phyloP scores from a whole-genome alignment of 2,329 filamentous ascomycete species.

The Ophiostoma fasciatum region DNA sequence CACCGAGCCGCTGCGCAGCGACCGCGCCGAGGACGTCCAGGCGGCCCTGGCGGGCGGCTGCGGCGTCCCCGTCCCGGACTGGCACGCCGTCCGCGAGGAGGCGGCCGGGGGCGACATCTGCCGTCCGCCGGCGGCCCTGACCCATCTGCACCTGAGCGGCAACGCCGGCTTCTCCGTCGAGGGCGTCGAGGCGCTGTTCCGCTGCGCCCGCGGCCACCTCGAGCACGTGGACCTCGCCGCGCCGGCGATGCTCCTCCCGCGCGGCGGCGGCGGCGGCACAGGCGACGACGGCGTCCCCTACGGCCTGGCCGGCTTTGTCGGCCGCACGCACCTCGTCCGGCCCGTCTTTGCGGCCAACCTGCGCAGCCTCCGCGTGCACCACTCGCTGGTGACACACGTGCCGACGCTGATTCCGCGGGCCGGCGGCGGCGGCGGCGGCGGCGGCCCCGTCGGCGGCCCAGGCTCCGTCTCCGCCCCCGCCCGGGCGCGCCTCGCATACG shows the following conservation, averaged over 20 bases:
- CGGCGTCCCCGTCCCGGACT: conserved; percentile 7
- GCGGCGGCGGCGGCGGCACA: too few species aligned
- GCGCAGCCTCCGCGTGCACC: conserved; percentile 38
- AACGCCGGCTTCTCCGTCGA: conserved; percentile 29
- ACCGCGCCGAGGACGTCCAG: conserved; percentile 21
- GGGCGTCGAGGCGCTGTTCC: conserved; percentile 29
- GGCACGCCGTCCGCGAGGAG: conserved; percentile 11
- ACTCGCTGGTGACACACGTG: conserved; percentile 43
- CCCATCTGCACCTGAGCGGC: conserved; percentile 38
- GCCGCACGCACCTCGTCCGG: conserved; percentile 32
- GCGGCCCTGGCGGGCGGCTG: conserved; percentile 15
- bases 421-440: too few species aligned
- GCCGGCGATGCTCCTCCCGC: conserved; percentile 16
- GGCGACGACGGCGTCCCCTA: conserved; percentile 4
- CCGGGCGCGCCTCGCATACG: conserved; percentile 23
- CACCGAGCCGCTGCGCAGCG: conserved; percentile 15
- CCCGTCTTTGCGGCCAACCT: conserved; percentile 39
- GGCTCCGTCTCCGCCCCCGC: conserved; percentile 4
- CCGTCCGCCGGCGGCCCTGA: conserved; percentile 23
- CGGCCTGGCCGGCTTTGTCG: conserved; percentile 27
- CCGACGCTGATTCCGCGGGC: conserved; percentile 26
- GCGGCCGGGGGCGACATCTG: conserved; percentile 18
- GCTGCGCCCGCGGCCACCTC: conserved; percentile 28
- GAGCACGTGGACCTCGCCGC: conserved; percentile 38
- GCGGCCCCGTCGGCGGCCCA: too few species aligned